These are phyloP conservation scores for Loxodes magnus DNA, from an alignment of 73 alveolate genomes.

Conservation along the genomic window DNA sequence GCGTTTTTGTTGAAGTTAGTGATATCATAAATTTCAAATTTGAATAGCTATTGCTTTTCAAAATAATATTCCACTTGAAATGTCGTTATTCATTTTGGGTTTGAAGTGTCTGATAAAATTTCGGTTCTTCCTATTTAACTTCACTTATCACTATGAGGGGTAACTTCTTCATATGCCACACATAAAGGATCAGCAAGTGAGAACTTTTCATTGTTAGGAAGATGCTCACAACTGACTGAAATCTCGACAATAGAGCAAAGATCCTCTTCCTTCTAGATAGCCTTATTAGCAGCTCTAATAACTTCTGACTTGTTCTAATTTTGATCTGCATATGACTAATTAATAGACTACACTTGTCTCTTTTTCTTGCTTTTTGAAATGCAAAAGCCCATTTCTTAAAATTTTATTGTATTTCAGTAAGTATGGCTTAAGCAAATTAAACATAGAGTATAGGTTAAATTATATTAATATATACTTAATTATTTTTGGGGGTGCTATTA, in stretches of 20 bases:
- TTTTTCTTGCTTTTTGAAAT: no score
- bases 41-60: constrained; percentile 47
- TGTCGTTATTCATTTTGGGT: constrained; percentile 55
- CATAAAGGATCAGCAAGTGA: constrained; percentile 52
- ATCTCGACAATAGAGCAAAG: constrained; percentile 16
- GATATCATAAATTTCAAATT: constrained; percentile 38
- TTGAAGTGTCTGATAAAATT: constrained; percentile 47
- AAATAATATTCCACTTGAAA: constrained; percentile 49
- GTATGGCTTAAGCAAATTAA: no score
- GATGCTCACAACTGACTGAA: constrained; percentile 45
- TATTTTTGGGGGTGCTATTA: no score
- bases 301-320: no score
- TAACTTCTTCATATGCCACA: constrained; percentile 13
- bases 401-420: no score
- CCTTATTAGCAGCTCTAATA: no score
- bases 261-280: constrained; percentile 26
- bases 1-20: constrained; percentile 46
- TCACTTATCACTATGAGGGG: constrained; percentile 37
- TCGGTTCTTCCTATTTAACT: constrained; percentile 66
- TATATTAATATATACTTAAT: no score
- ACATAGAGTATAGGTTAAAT: no score
- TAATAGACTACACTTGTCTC: no score
- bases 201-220: constrained; percentile 51
- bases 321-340: no score
- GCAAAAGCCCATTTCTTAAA: no score